Evolutionary conservation across 441 rosid genomes (phyloP).

Genomic region (Kokia cookei): DNA sequence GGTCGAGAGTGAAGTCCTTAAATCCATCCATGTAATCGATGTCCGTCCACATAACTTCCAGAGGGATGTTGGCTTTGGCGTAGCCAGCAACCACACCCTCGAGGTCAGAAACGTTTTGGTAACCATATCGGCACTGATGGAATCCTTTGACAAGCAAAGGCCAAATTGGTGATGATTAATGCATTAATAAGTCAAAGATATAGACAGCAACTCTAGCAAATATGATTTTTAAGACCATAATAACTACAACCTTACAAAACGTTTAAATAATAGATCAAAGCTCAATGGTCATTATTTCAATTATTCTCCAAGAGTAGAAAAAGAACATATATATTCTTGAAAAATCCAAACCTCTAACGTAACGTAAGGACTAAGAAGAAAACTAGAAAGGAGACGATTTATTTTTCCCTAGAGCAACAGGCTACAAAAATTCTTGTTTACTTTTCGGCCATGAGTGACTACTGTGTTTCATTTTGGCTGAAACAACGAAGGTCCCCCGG

Average conservation of each 20-base stretch:
- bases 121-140: constrained; percentile 76
- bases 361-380: too few species aligned
- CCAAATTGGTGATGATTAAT: neutral
- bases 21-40: constrained; percentile 75
- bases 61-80: constrained; percentile 63
- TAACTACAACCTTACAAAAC: neutral
- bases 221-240: neutral
- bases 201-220: neutral
- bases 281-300: neutral
- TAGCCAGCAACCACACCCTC: constrained; percentile 65
- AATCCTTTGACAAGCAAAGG: constrained; percentile 24
- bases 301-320: neutral
- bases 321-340: too few species aligned
- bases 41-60: constrained; percentile 86
- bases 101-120: constrained; percentile 52
- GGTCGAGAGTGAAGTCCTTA: constrained; percentile 75
- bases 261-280: neutral
- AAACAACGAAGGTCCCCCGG: too few species aligned
- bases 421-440: too few species aligned
- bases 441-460: too few species aligned
- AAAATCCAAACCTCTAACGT: too few species aligned
- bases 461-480: too few species aligned
- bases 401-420: too few species aligned
- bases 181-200: neutral
- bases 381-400: too few species aligned